Evolutionary conservation across 148 eudicot genomes (phyloP).

Genomic region (Silene uniflora): DNA sequence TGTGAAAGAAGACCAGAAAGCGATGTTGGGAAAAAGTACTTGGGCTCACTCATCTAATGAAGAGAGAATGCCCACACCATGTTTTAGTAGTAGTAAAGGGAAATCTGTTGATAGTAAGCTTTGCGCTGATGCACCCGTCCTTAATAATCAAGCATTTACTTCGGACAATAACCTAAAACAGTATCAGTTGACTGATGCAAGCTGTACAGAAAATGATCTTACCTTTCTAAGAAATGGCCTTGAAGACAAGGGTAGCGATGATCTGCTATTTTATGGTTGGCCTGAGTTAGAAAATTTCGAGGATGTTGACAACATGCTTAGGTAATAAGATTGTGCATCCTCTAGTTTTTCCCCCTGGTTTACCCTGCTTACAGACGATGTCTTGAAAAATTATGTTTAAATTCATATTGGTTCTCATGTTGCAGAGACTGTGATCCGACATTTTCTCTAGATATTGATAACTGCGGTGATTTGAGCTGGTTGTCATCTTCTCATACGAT

Average conservation of each 20-base stretch:
- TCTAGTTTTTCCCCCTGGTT: background rate
- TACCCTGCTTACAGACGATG: background rate
- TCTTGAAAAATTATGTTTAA: background rate
- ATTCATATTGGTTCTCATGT: background rate
- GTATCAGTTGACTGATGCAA: constrained; percentile 44
- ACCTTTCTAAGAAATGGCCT: constrained; percentile 41
- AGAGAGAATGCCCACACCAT: constrained; percentile 21
- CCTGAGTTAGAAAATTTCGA: constrained; percentile 81
- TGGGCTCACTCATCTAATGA: constrained; percentile 19
- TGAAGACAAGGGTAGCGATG: constrained; percentile 53
- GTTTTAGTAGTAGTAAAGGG: constrained; percentile 31
- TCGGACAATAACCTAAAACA: constrained; percentile 37
- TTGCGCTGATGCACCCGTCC: constrained; percentile 32
- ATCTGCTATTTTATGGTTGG: constrained; percentile 68
- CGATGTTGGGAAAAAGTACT: constrained; percentile 47
- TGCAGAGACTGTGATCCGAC: constrained; percentile 83
- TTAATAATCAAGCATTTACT: constrained; percentile 33
- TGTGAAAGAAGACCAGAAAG: constrained; percentile 32
- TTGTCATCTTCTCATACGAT: constrained; percentile 51
- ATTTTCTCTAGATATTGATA: constrained; percentile 54
- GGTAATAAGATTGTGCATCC: constrained; percentile 43
- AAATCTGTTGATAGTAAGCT: constrained; percentile 25
- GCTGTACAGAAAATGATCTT: constrained; percentile 46
- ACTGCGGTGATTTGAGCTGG: constrained; percentile 65
- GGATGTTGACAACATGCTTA: constrained; percentile 91